Evolutionary conservation across 176 grass and related monocot species (phyloP), one percentile per base, ranked within the genome.

Genomic region (Ensete ventricosum): DNA sequence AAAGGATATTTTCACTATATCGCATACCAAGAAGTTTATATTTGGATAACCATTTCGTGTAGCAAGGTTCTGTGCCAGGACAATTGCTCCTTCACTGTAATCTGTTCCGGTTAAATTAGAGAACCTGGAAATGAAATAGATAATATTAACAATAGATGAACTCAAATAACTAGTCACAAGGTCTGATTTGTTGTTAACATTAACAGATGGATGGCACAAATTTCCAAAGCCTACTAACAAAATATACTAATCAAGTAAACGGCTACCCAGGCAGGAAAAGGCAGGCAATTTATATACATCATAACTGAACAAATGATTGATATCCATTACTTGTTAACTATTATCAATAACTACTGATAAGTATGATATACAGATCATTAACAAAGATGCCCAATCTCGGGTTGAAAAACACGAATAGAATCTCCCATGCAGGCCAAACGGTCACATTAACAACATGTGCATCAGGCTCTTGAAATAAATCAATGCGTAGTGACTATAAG

Each of bases 61-160:
- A 78, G 90, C 90, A 75, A 99, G 60, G 76, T 86, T 87, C 82
- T 81, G 88, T 84, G 95, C 86, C 87, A 99, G 90, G 73, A 87
- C 86, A 81, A 99, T 82, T 62, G 95, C 95, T 52, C 86, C 95
- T 83, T 99, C 91, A 83, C 88, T 94, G 81, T 99, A 99, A 86
- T 99, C 95, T 24, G 86, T 94, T 82, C 95, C 95, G 20, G 90
- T 99, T 82, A 99, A 84, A 77, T 99, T 73, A 76, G 82, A 84
- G 81, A 91, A 99, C 71, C 95, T 99, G 84, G 8, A 70, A 84
- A 66, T 26, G 11, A 52, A 29, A 55, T 11, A 27, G 1, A 27
- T 9, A 73, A 25, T 11, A 55, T n/a, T 20, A 34, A 50, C 14
- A 10, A 48, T 9, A 50, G 16, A 11, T n/a, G 20, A 8, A 19